Percentiles rank a stretch among this genome's conserved stretches.
phyloP scores from a whole-genome alignment of 108 stramenopile species.

The Nitzschia sp. region DNA sequence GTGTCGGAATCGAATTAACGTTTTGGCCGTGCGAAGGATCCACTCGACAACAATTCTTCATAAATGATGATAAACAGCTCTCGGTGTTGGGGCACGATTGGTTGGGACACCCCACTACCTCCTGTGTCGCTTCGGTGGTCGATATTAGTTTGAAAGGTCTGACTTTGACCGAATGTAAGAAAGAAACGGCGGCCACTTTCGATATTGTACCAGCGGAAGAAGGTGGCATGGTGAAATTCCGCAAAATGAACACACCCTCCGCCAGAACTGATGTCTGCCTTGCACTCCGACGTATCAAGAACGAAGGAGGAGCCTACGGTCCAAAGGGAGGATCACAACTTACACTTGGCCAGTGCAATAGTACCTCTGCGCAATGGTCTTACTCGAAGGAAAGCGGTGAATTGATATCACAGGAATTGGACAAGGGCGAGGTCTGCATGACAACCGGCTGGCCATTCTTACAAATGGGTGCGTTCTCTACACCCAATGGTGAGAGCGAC shows the following conservation, averaged over 20 bases:
- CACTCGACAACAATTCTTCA: slow-evolving; percentile 69
- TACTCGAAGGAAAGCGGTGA: slow-evolving; percentile 53
- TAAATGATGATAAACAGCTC: slow-evolving; percentile 47
- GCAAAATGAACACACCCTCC: slow-evolving; percentile 12
- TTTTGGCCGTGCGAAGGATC: slow-evolving; percentile 91
- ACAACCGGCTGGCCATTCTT: slow-evolving; percentile 92
- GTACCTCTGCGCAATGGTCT: slow-evolving; percentile 57
- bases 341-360: slow-evolving; percentile 53
- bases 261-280: slow-evolving; percentile 41
- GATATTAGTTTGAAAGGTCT: slow-evolving; percentile 54
- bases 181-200: slow-evolving; percentile 38
- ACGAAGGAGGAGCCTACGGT: slow-evolving; percentile 81
- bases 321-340: slow-evolving; percentile 75
- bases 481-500: slow-evolving; percentile 48
- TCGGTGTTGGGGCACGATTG: slow-evolving; percentile 78
- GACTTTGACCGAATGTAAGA: slow-evolving; percentile 21
- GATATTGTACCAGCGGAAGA: slow-evolving; percentile 28
- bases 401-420: slow-evolving; percentile 47
- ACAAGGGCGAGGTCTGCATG: slow-evolving; percentile 70
- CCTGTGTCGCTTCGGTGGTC: slow-evolving; percentile 46
- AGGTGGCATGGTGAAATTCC: slow-evolving; percentile 20
- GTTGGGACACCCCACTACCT: slow-evolving; percentile 70
- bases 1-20: slow-evolving; percentile 81
- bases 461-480: slow-evolving; percentile 82
- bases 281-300: slow-evolving; percentile 41